phyloP scores from a whole-genome alignment of 1,284 basidiomycete species.

The Takashimella koratensis region DNA sequence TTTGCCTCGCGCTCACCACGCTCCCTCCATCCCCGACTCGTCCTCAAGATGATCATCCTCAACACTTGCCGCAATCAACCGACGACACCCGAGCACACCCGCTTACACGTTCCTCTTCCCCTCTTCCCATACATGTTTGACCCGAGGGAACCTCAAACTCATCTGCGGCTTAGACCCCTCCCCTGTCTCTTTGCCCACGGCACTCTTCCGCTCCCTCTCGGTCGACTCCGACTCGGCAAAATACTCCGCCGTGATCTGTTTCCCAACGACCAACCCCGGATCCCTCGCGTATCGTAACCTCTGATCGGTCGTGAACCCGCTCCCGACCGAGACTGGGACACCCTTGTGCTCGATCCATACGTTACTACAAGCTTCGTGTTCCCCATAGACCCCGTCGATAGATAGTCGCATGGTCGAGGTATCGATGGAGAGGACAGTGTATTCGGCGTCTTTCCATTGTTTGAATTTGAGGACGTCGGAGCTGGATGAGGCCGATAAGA shows the following conservation, averaged over 20 bases:
- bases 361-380: slow-evolving; percentile 32
- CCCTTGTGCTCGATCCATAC: slow-evolving; percentile 43
- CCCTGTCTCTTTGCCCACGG: not conserved
- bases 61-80: too few species aligned
- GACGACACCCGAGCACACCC: too few species aligned
- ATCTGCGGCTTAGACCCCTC: not conserved
- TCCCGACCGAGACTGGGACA: slow-evolving; percentile 37
- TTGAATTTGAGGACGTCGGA: slow-evolving; percentile 45
- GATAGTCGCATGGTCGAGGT: slow-evolving; percentile 32
- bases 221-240: slow-evolving; percentile 38
- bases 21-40: not conserved
- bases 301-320: slow-evolving; percentile 41
- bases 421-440: slow-evolving; percentile 28
- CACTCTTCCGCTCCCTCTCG: slow-evolving; percentile 14
- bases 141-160: slow-evolving; percentile 43
- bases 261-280: slow-evolving; percentile 40
- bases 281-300: slow-evolving; percentile 35
- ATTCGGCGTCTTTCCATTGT: slow-evolving; percentile 46
- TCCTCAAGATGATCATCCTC: too few species aligned
- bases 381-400: slow-evolving; percentile 33
- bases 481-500: slow-evolving; percentile 17
- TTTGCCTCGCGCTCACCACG: not conserved
- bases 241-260: slow-evolving; percentile 45
- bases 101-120: slow-evolving; percentile 31
- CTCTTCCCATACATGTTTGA: slow-evolving; percentile 44